Conservation (phyloP, 148 eudicot species). For the Fagopyrum esculentum region DNA sequence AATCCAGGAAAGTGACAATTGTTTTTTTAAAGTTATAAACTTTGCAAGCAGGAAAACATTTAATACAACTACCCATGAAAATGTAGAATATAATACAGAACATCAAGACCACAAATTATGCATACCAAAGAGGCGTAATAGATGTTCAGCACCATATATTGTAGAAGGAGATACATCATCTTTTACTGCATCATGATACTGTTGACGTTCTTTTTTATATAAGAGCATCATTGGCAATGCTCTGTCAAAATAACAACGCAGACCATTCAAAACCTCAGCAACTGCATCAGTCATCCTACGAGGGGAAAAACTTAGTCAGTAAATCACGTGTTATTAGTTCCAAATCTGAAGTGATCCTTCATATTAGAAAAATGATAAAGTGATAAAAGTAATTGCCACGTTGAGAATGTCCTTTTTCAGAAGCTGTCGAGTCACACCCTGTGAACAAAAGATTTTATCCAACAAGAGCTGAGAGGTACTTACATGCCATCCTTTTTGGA, state of each 20-base stretch:
- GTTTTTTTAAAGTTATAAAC: too few species aligned
- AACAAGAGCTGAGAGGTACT: slow-evolving; percentile 24
- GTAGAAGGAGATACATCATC: slow-evolving; percentile 78
- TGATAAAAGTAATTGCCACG: too few species aligned
- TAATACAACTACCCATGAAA: too few species aligned
- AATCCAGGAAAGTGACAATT: too few species aligned
- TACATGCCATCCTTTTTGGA: slow-evolving; percentile 83
- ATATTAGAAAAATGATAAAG: too few species aligned
- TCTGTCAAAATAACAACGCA: slow-evolving; percentile 85
- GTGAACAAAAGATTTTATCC: neutral
- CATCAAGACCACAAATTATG: neutral
- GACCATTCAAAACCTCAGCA: slow-evolving; percentile 77
- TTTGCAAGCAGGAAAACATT: too few species aligned
- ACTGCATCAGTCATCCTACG: slow-evolving; percentile 66
- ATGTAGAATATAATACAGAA: too few species aligned
- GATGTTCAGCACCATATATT: slow-evolving; percentile 94
- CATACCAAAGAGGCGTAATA: slow-evolving; percentile 95
- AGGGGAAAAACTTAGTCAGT: neutral
- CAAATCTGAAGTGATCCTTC: neutral
- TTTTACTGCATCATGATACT: slow-evolving; percentile 60
- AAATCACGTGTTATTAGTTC: neutral
- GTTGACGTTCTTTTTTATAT: slow-evolving; percentile 88
- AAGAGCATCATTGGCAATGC: slow-evolving; percentile 74
- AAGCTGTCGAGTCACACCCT: neutral
- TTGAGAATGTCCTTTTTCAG: too few species aligned